These are phyloP conservation scores for Hsuehochloa calcarea DNA, from an alignment of 176 grass and related monocot genomes.

Conservation along the genomic window DNA sequence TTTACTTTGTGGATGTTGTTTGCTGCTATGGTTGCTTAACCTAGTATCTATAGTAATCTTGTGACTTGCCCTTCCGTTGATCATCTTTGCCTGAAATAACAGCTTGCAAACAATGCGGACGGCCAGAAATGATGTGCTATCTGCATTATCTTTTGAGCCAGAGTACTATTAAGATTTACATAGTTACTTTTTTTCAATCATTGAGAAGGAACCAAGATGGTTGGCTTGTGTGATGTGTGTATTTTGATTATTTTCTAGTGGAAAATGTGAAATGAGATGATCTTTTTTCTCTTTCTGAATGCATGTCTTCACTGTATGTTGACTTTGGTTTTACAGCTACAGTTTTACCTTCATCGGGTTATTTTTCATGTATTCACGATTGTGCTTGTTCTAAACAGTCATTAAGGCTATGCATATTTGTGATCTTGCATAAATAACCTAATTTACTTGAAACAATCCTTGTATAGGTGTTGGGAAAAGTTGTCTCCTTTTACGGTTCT, in stretches of 20 bases:
- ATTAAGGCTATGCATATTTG: not conserved
- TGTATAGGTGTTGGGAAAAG: slow-evolving; percentile 55
- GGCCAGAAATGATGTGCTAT: not conserved
- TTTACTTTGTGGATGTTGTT: not conserved
- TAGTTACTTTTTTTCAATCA: not conserved
- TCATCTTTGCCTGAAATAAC: not conserved
- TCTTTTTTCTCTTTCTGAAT: not conserved
- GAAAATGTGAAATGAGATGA: not conserved
- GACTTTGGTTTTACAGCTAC: not conserved
- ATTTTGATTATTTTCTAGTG: not conserved
- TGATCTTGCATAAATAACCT: not conserved
- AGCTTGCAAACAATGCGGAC: not conserved
- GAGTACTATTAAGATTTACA: not conserved
- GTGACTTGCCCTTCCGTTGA: not conserved
- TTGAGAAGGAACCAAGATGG: not conserved
- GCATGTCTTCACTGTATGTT: not conserved
- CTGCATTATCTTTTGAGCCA: not conserved
- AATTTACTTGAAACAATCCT: not conserved
- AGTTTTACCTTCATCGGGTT: not conserved
- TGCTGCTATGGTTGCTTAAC: not conserved
- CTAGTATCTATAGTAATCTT: not conserved
- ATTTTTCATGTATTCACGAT: not conserved
- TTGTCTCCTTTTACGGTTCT: slow-evolving; percentile 50
- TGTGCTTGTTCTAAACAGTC: not conserved
- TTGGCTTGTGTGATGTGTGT: not conserved